These are phyloP conservation scores for Westerdykella ornata DNA, from an alignment of 2,329 filamentous ascomycete genomes.

Conservation along the genomic window DNA sequence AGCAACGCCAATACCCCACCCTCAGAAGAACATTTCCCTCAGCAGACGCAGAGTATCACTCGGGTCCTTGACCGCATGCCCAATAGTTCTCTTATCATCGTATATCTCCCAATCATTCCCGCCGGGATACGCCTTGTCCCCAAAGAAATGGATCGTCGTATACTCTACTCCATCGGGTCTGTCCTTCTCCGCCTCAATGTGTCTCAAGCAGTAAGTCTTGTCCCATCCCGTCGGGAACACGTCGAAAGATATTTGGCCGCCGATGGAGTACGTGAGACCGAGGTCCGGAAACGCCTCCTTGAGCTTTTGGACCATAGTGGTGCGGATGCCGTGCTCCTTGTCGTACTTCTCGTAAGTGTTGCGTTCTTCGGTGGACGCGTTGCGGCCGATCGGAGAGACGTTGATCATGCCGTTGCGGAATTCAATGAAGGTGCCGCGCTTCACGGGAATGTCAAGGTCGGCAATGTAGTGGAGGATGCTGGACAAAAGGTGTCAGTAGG, in stretches of 20 bases:
- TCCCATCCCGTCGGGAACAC: conserved; percentile 97
- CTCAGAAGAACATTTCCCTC: conserved; percentile 63
- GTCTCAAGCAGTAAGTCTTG: conserved; percentile 92
- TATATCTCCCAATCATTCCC: conserved; percentile 98
- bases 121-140: conserved; percentile 85
- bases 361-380: conserved; percentile 73
- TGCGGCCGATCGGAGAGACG: conserved; percentile 75
- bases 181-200: conserved; percentile 72
- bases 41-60: conserved; percentile 75
- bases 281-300: conserved; percentile 76
- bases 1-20: neutral
- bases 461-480: conserved; percentile 71
- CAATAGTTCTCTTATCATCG: conserved; percentile 69
- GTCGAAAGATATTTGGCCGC: conserved; percentile 96
- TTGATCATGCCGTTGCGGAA: conserved; percentile 92
- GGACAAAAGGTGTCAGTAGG: conserved; percentile 29
- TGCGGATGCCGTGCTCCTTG: conserved; percentile 66
- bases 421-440: conserved; percentile 79
- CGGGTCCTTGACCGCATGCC: conserved; percentile 74
- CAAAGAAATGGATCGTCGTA: conserved; percentile 93
- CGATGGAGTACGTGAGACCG: conserved; percentile 89
- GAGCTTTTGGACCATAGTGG: conserved; percentile 67
- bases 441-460: conserved; percentile 75
- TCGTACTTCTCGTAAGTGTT: conserved; percentile 79
- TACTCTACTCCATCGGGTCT: conserved; percentile 64